These are phyloP conservation scores for Diplodia sapinea DNA, from an alignment of 2,329 filamentous ascomycete species.

Conservation along the genomic window DNA sequence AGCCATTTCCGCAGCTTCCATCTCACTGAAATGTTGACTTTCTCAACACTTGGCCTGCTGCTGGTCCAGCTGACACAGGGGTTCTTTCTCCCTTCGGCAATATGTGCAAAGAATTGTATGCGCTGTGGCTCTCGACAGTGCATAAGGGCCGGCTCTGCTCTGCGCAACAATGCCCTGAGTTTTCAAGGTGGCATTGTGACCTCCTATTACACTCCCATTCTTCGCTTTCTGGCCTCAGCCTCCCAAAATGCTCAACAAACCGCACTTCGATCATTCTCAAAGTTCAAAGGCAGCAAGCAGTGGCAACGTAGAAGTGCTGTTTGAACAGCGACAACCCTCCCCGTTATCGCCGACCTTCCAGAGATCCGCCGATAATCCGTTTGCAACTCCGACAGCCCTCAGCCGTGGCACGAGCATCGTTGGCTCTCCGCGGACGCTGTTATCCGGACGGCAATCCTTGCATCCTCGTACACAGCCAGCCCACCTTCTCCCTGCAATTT, in stretches of 20 bases:
- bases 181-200: too few species aligned
- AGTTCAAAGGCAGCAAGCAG: neutral
- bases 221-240: too few species aligned
- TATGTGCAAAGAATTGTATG: too few species aligned
- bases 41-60: neutral
- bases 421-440: neutral
- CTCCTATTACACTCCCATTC: too few species aligned
- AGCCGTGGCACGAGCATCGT: conserved; percentile 9
- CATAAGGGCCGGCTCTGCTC: neutral
- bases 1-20: neutral
- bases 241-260: neutral
- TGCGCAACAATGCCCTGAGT: neutral
- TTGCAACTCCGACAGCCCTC: neutral
- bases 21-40: neutral
- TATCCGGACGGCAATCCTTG: neutral
- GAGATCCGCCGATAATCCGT: neutral
- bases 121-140: neutral
- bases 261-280: neutral
- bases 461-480: neutral
- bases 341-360: neutral
- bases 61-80: conserved; percentile 9
- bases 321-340: neutral
- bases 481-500: too few species aligned
- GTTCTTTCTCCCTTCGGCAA: neutral
- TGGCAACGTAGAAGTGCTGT: neutral